These are phyloP conservation scores for Triticum turgidum DNA, from an alignment of 176 grass and related monocot genomes.

Conservation along the genomic window DNA sequence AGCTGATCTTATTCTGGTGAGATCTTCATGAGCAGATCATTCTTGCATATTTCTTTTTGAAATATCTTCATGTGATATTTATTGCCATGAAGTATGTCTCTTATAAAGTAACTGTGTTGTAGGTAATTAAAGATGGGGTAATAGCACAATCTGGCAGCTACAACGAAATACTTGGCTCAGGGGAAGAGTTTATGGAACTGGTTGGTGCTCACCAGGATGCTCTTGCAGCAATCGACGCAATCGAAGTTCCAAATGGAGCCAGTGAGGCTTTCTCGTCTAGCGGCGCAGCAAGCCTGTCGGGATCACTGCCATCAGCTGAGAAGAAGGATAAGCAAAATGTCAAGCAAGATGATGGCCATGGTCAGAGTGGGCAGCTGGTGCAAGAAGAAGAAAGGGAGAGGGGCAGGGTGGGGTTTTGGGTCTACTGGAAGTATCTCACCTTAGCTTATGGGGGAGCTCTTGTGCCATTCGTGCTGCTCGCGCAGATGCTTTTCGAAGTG, in stretches of 20 bases:
- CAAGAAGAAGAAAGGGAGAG: constrained; percentile 78
- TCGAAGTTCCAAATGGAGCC: not conserved
- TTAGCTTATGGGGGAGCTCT: constrained; percentile 56
- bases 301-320: not conserved
- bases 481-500: constrained; percentile 51
- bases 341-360: not conserved
- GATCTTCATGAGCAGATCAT: not conserved
- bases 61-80: not conserved
- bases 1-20: constrained; percentile 73
- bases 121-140: constrained; percentile 67
- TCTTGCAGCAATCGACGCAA: constrained; percentile 33
- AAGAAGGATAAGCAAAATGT: not conserved
- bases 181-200: constrained; percentile 55
- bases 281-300: not conserved
- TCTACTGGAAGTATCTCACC: constrained; percentile 70
- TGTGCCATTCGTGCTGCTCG: constrained; percentile 56
- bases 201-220: constrained; percentile 52
- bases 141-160: constrained; percentile 61
- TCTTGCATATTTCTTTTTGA: not conserved
- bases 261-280: not conserved
- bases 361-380: constrained; percentile 45
- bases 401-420: constrained; percentile 55
- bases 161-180: constrained; percentile 51
- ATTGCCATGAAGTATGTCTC: not conserved
- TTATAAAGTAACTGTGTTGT: not conserved